Conservation (phyloP, 148 eudicot species). For the Persicaria tinctoria region DNA sequence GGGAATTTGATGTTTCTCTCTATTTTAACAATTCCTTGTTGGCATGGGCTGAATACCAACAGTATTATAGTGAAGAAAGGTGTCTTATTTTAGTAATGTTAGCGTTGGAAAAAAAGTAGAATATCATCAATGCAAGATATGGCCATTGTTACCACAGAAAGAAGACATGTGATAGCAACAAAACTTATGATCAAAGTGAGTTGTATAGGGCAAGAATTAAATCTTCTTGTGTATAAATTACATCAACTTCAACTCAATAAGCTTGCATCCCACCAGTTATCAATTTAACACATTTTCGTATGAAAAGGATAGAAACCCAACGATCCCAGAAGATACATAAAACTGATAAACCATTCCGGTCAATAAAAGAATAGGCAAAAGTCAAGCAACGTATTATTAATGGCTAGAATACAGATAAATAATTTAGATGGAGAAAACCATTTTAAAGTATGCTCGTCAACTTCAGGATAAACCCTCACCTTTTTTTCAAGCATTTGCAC, state of each 20-base stretch:
- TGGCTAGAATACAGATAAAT: background rate
- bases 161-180: background rate
- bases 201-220: background rate
- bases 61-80: too few species aligned
- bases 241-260: background rate
- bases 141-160: background rate
- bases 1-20: background rate
- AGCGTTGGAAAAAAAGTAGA: background rate
- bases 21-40: too few species aligned
- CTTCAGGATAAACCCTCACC: conserved; percentile 26
- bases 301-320: background rate
- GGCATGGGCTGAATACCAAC: too few species aligned
- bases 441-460: background rate
- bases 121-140: background rate
- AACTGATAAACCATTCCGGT: background rate
- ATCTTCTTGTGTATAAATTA: background rate
- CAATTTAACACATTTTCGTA: background rate
- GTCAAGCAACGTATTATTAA: background rate
- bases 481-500: conserved; percentile 69
- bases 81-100: too few species aligned
- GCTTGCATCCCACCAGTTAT: background rate
- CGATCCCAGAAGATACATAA: background rate
- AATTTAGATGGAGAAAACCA: background rate
- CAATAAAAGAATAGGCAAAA: background rate
- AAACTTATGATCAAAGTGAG: background rate